These are phyloP conservation scores for Sphagnum tenellum DNA, from an alignment of 225 moss, liverwort and hornwort genomes.

Conservation along the genomic window DNA sequence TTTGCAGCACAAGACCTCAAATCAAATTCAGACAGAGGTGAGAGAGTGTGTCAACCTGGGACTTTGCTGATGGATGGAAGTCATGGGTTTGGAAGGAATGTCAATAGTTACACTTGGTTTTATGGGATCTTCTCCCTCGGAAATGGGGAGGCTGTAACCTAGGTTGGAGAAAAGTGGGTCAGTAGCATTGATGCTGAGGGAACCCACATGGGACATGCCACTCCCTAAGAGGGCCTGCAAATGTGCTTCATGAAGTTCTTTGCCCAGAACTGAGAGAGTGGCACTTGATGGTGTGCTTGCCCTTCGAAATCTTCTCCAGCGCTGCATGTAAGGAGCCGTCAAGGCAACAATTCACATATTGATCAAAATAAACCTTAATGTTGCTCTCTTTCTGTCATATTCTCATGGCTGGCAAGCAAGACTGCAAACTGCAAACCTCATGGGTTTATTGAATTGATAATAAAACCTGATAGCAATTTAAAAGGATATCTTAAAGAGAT, in stretches of 20 bases:
- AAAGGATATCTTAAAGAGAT: conserved; percentile 64
- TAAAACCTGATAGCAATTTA: not conserved
- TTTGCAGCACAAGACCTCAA: too few relatives aligned
- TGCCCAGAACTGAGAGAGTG: conserved; percentile 54
- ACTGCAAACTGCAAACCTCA: too few relatives aligned
- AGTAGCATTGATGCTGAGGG: conserved; percentile 13
- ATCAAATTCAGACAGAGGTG: too few relatives aligned
- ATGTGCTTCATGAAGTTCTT: conserved; percentile 60
- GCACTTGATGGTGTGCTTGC: conserved; percentile 38
- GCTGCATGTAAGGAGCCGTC: conserved; percentile 42
- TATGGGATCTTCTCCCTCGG: conserved; percentile 35
- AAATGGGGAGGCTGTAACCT: conserved; percentile 46
- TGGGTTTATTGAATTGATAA: too few relatives aligned
- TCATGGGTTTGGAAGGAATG: conserved; percentile 30
- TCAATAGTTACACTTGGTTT: conserved; percentile 30
- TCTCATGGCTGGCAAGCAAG: too few relatives aligned
- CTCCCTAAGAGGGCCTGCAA: conserved; percentile 58
- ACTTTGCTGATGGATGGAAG: conserved; percentile 47
- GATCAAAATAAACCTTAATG: too few relatives aligned
- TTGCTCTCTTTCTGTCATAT: not conserved
- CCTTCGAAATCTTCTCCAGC: conserved; percentile 45
- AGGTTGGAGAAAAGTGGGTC: conserved; percentile 53
- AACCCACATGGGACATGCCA: conserved; percentile 20
- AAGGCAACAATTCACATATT: conserved; percentile 1
- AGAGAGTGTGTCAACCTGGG: conserved; percentile 13